Evolutionary conservation across 768 basidiomycete species (phyloP).

Genomic region (Russula sp.): DNA sequence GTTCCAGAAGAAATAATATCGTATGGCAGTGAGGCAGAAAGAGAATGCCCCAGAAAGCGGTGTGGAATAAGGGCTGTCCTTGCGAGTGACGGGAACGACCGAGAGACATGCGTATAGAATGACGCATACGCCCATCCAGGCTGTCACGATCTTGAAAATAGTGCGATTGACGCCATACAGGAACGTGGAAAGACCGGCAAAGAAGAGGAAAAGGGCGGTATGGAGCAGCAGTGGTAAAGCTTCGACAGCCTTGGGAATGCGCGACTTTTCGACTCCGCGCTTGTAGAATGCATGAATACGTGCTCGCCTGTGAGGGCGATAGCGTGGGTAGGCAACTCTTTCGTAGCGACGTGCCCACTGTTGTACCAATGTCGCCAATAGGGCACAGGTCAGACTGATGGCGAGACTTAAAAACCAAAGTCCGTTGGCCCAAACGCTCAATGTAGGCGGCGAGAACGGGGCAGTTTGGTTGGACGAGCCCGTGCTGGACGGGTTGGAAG

Average conservation of each 20-base stretch:
- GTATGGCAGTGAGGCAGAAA: constrained; percentile 2
- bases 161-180: constrained; percentile 36
- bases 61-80: constrained; percentile 11
- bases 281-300: constrained; percentile 41
- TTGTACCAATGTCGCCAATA: constrained; percentile 47
- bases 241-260: constrained; percentile 43
- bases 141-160: constrained; percentile 21
- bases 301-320: constrained; percentile 37
- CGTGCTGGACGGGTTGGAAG: not conserved
- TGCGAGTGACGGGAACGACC: constrained; percentile 15
- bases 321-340: constrained; percentile 34
- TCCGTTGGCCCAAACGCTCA: constrained; percentile 41
- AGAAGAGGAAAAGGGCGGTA: constrained; percentile 49
- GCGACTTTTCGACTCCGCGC: constrained; percentile 42
- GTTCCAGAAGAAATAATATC: not conserved
- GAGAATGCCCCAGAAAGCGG: constrained; percentile 8
- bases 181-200: constrained; percentile 49
- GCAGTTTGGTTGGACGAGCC: not conserved
- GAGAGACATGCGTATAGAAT: constrained; percentile 26
- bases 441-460: constrained; percentile 31
- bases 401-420: constrained; percentile 42
- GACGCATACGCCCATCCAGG: constrained; percentile 20
- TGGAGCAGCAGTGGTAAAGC: constrained; percentile 49
- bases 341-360: constrained; percentile 48
- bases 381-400: constrained; percentile 44